These are phyloP conservation scores for Penicillium sp. DNA, from an alignment of 2,329 filamentous ascomycete species.

Conservation along the genomic window DNA sequence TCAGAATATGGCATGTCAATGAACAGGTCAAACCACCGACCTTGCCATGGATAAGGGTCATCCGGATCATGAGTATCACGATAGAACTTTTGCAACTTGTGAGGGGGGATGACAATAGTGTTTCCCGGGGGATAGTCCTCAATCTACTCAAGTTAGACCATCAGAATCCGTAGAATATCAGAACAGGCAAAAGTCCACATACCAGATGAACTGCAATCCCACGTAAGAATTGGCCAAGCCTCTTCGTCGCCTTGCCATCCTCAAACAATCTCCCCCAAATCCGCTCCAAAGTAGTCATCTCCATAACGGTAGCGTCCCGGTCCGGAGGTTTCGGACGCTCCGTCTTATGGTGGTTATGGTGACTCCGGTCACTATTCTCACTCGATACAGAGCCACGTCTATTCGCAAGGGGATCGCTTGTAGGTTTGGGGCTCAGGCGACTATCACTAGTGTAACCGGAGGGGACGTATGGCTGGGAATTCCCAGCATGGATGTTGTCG, in stretches of 20 bases:
- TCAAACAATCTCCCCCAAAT: slow-evolving; percentile 76
- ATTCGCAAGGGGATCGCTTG: slow-evolving; percentile 22
- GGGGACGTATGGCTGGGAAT: slow-evolving; percentile 21
- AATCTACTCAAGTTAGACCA: slow-evolving; percentile 50
- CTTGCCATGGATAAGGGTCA: slow-evolving; percentile 67
- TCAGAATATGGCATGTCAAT: slow-evolving; percentile 12
- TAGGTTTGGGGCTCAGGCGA: slow-evolving; percentile 21
- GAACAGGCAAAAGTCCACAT: slow-evolving; percentile 27
- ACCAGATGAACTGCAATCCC: slow-evolving; percentile 74
- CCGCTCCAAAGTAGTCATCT: slow-evolving; percentile 62
- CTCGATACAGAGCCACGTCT: slow-evolving; percentile 37
- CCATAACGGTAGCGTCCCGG: slow-evolving; percentile 42
- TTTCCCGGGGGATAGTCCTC: slow-evolving; percentile 66
- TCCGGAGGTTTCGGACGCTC: slow-evolving; percentile 39
- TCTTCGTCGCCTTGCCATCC: slow-evolving; percentile 63
- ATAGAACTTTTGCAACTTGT: slow-evolving; percentile 74
- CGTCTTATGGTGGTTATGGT: slow-evolving; percentile 17
- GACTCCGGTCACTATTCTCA: slow-evolving; percentile 32
- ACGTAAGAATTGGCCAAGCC: slow-evolving; percentile 68
- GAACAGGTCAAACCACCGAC: slow-evolving; percentile 39
- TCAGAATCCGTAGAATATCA: no score
- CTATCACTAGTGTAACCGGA: slow-evolving; percentile 22
- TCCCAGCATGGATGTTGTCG: slow-evolving; percentile 5
- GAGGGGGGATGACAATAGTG: slow-evolving; percentile 69
- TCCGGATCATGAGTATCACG: slow-evolving; percentile 60